Evolutionary conservation across 768 basidiomycete species (phyloP).

Genomic region (Boletus speciosus): DNA sequence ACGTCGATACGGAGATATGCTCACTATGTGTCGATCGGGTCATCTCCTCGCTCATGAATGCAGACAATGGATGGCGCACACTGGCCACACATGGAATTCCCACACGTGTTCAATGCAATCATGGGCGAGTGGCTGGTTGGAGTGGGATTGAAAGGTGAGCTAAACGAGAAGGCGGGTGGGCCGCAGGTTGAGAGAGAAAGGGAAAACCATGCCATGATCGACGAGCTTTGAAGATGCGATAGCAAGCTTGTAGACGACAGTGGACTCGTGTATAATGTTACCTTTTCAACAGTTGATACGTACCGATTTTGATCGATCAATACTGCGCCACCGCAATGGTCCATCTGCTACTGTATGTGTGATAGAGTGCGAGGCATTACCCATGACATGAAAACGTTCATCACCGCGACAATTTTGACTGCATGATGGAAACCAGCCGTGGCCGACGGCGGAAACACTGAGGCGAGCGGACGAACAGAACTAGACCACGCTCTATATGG

Average conservation of each 20-base stretch:
- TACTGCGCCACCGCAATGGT: no score
- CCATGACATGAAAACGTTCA: neutral
- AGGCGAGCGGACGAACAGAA: no score
- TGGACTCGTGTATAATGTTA: neutral
- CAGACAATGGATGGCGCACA: conserved; percentile 56
- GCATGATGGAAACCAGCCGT: no score
- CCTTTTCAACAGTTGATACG: neutral
- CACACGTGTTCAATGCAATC: conserved; percentile 47
- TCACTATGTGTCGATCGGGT: conserved; percentile 12
- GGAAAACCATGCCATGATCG: neutral
- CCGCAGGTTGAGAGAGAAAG: neutral
- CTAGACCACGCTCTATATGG: no score
- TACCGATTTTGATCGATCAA: neutral
- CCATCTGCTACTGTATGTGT: neutral
- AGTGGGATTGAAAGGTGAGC: neutral
- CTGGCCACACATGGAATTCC: conserved; percentile 66
- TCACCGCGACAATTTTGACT: neutral
- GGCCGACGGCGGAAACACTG: no score
- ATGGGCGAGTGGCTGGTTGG: conserved; percentile 50
- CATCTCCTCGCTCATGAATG: conserved; percentile 32
- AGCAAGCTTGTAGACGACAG: neutral
- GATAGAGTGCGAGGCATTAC: no score
- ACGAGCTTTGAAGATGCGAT: conserved; percentile 18
- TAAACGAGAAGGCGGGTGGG: neutral
- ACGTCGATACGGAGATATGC: conserved; percentile 6